A percentile compares a stretch with the other conserved stretches of the same genome.
Evolutionary conservation across 1,139 yeast genomes (phyloP).

Genomic region (Pichia sp.): DNA sequence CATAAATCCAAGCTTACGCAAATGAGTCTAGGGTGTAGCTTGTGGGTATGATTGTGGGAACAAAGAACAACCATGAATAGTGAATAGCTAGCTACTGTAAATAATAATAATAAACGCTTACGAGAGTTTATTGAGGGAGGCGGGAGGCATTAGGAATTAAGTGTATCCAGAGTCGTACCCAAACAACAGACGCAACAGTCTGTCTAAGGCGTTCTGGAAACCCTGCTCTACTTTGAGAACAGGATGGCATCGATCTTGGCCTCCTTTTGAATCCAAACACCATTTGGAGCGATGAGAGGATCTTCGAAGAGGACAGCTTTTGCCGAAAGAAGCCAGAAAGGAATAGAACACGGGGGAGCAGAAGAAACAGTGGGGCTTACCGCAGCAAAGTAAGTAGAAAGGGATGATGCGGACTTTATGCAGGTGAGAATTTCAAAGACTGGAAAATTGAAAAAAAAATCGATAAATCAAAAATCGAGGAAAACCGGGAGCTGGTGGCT

Average conservation of each 20-base stretch:
- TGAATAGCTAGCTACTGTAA: background rate
- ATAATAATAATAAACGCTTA: background rate
- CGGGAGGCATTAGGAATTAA: too few relatives aligned
- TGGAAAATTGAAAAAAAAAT: too few relatives aligned
- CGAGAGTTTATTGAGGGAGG: background rate
- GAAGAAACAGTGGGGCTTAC: background rate
- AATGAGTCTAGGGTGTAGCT: too few relatives aligned
- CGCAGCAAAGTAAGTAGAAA: background rate
- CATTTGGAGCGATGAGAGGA: conserved; percentile 46
- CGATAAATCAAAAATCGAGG: too few relatives aligned
- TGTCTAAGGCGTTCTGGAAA: conserved; percentile 8
- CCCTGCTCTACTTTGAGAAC: conserved; percentile 1
- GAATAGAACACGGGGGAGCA: background rate
- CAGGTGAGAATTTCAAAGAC: too few relatives aligned
- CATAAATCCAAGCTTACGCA: too few relatives aligned
- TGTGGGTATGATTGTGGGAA: too few relatives aligned
- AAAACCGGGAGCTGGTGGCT: too few relatives aligned
- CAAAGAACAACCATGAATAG: background rate
- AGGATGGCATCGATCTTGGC: conserved; percentile 38
- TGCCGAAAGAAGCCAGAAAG: background rate
- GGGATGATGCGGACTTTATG: background rate
- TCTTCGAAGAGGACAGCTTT: conserved; percentile 68
- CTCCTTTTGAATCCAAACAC: conserved; percentile 64
- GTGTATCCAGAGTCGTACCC: background rate
- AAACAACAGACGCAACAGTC: conserved; percentile 6